Percentiles rank a stretch among this genome's conserved stretches.
These are phyloP conservation scores for Thuja plicata DNA, from an alignment of 83 land plant species.

Conservation along the genomic window DNA sequence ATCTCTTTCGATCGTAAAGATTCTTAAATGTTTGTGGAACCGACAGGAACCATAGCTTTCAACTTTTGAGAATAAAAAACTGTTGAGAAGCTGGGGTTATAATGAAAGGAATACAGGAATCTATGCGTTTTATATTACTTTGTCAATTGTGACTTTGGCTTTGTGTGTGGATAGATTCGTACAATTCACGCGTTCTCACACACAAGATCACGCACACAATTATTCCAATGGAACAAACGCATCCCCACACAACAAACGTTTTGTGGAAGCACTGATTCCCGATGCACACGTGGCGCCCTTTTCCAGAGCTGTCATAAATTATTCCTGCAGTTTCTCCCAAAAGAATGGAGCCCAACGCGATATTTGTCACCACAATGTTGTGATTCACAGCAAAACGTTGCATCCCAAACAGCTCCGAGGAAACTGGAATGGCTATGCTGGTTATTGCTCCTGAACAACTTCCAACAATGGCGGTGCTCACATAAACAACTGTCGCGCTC, in stretches of 20 bases:
- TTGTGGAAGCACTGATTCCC: conserved; percentile 35
- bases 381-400: conserved; percentile 52
- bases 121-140: neutral
- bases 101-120: too few relatives aligned
- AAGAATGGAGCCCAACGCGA: conserved; percentile 53
- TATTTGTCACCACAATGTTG: conserved; percentile 65
- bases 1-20: too few relatives aligned
- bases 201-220: conserved; percentile 25
- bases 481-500: conserved; percentile 10
- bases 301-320: conserved; percentile 34
- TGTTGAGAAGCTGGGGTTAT: too few relatives aligned
- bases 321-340: conserved; percentile 50
- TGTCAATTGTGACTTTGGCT: neutral
- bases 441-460: conserved; percentile 52
- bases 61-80: too few relatives aligned
- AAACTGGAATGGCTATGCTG: conserved; percentile 49
- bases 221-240: conserved; percentile 34
- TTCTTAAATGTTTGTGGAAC: too few relatives aligned
- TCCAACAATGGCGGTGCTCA: conserved; percentile 42
- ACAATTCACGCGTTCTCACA: conserved; percentile 26
- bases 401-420: conserved; percentile 58
- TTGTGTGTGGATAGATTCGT: conserved; percentile 5
- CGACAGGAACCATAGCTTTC: too few relatives aligned
- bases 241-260: conserved; percentile 52
- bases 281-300: conserved; percentile 31